phyloP scores from a whole-genome alignment of 148 eudicot species.

The Drosera capensis region DNA sequence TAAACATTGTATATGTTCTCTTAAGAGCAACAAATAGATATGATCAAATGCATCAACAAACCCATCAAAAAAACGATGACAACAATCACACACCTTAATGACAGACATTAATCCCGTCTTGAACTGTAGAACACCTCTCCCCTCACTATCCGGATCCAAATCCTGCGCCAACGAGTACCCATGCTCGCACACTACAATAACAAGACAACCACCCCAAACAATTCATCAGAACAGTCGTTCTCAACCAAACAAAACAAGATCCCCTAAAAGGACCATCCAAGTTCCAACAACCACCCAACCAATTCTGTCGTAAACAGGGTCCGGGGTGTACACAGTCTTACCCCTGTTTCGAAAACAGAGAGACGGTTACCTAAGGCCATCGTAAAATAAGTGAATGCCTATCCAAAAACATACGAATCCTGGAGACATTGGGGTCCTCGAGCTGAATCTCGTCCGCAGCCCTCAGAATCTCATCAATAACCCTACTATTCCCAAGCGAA shows the following conservation, averaged over 20 bases:
- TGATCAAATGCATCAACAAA: too few relatives aligned
- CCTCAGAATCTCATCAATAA: slow-evolving; percentile 81
- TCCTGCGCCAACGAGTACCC: slow-evolving; percentile 92
- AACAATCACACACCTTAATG: slow-evolving; percentile 96
- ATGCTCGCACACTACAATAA: slow-evolving; percentile 79
- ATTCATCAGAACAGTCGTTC: too few relatives aligned
- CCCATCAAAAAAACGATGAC: too few relatives aligned
- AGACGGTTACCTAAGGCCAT: too few relatives aligned
- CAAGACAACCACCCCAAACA: neutral
- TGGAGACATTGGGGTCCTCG: slow-evolving; percentile 75
- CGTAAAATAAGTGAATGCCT: too few relatives aligned
- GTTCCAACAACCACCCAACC: neutral
- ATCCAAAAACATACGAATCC: slow-evolving; percentile 64
- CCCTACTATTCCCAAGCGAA: slow-evolving; percentile 59
- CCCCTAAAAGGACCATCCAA: too few relatives aligned
- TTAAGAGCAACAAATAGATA: too few relatives aligned
- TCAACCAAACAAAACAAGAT: too few relatives aligned
- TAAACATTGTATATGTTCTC: too few relatives aligned
- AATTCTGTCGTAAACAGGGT: too few relatives aligned
- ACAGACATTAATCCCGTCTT: slow-evolving; percentile 99
- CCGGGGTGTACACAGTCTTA: too few relatives aligned
- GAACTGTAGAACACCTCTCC: slow-evolving; percentile 95
- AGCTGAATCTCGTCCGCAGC: slow-evolving; percentile 97
- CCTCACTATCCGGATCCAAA: slow-evolving; percentile 95
- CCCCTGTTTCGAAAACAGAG: too few relatives aligned